phyloP scores from a whole-genome alignment of 2,329 filamentous ascomycete genomes.

The Aspergillus spinulosporus region DNA sequence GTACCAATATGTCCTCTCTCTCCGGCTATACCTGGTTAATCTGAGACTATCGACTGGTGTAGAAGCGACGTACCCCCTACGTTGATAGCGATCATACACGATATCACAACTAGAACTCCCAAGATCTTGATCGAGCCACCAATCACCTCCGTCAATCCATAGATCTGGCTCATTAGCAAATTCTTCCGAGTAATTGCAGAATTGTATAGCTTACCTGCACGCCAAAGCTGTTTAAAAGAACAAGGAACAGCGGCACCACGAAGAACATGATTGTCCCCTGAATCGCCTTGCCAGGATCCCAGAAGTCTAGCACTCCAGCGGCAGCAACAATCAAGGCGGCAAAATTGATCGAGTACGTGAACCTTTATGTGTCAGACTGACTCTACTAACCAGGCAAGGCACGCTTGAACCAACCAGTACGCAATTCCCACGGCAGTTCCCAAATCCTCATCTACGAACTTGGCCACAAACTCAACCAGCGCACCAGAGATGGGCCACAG shows the following conservation, averaged over 20 bases:
- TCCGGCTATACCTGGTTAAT: conserved; percentile 7
- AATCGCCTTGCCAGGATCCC: conserved; percentile 25
- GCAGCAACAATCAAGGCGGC: conserved; percentile 31
- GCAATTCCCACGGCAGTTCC: conserved; percentile 36
- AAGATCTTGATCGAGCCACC: conserved; percentile 27
- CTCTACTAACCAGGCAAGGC: neutral
- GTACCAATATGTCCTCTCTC: conserved; percentile 15
- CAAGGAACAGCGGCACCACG: conserved; percentile 23
- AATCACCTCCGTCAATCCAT: conserved; percentile 26
- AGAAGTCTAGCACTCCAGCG: conserved; percentile 29
- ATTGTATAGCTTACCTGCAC: conserved; percentile 19
- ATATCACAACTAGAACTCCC: conserved; percentile 19
- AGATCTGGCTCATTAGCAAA: conserved; percentile 17
- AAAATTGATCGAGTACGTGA: conserved; percentile 33
- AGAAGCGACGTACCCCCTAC: conserved; percentile 20
- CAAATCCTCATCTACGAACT: conserved; percentile 41
- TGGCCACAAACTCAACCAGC: conserved; percentile 36
- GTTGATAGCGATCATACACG: conserved; percentile 26
- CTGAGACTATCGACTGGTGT: neutral
- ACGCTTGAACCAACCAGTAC: conserved; percentile 31
- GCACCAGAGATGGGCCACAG: conserved; percentile 42
- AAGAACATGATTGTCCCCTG: conserved; percentile 26
- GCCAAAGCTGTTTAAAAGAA: conserved; percentile 23
- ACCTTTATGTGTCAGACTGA: conserved; percentile 18
- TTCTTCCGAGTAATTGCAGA: neutral